These are phyloP conservation scores for Chenopodium album DNA, from an alignment of 148 eudicot species.

Conservation along the genomic window DNA sequence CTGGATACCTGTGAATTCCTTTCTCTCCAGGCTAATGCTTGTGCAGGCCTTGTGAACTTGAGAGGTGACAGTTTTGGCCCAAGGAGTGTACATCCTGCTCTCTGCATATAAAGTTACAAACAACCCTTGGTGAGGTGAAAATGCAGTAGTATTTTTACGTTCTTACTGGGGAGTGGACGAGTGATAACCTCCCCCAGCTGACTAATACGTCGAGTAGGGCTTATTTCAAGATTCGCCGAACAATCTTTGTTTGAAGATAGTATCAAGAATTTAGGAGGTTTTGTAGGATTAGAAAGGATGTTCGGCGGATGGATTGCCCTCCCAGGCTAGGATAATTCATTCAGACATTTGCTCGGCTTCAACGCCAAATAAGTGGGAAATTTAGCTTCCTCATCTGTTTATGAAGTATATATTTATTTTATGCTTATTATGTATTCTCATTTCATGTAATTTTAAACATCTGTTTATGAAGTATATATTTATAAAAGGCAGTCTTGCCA, in stretches of 20 bases:
- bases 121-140: not conserved
- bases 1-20: not conserved
- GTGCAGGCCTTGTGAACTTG: not conserved
- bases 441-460: not conserved
- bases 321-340: not conserved
- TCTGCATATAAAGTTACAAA: not conserved
- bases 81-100: constrained; percentile 14
- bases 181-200: not conserved
- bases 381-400: not conserved
- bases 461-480: not conserved
- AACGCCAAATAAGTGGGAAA: not conserved
- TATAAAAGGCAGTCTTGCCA: not conserved
- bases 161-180: not conserved
- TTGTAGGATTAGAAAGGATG: not conserved
- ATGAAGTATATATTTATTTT: not conserved
- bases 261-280: not conserved
- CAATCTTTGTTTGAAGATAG: not conserved
- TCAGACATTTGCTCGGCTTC: not conserved
- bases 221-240: not conserved
- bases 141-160: not conserved
- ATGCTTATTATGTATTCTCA: no score
- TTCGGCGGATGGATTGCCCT: not conserved
- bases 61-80: not conserved
- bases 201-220: not conserved
- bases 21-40: constrained; percentile 10